Evolutionary conservation across 192 early-diverging fungal species (phyloP), one percentile per base, ranked within the genome.

Genomic region (Podila epicladia): DNA sequence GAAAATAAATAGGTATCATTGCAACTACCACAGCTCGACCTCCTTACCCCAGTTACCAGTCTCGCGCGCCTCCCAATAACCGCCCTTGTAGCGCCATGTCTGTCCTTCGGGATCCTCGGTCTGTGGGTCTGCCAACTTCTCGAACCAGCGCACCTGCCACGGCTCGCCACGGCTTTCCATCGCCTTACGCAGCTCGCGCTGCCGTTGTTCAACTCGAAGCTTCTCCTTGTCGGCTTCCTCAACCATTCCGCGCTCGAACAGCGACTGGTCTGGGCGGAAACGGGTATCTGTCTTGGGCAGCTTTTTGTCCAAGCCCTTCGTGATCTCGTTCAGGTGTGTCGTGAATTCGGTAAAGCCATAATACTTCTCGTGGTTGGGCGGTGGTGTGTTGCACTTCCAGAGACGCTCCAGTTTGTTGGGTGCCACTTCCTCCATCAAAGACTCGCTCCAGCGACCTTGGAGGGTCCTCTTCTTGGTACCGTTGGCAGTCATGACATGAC

Each of bases 211-310:
- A 24, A 99, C 87, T 55, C 94, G 83, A 61, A 85, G 84, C 83
- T 99, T 99, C 65, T 96, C 92, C 20, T 62, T 65, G 82, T 99
- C 96, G 8, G 97, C 96, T 55, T 92, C 92, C 32, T 93, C 92
- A 0, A 92, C 84, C 4, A 82, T 72, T 20, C 97, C 97, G 74
- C 92, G 82, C 83, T 98, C 97, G 83, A 95, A 97, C 65, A 95
- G 82, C 24, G 92, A 84, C 87, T 99, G 97, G 84, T 99, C 97
- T 24, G 96, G 92, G 12, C 97, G 89, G 80, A 93, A 93, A 7
- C 97, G 86, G n/a, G 97, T 97, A 82, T 99, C 97, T 9, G 97
- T 99, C 61, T 75, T 90, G 22, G 97, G 97, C 58, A 98, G 72
- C 33, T 86, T 66, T 3, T 65, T 80, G 33, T 82, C 70, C 61